Base-by-base conservation (phyloP, 805 yeast species). In the Yarrowia osloensis region DNA sequence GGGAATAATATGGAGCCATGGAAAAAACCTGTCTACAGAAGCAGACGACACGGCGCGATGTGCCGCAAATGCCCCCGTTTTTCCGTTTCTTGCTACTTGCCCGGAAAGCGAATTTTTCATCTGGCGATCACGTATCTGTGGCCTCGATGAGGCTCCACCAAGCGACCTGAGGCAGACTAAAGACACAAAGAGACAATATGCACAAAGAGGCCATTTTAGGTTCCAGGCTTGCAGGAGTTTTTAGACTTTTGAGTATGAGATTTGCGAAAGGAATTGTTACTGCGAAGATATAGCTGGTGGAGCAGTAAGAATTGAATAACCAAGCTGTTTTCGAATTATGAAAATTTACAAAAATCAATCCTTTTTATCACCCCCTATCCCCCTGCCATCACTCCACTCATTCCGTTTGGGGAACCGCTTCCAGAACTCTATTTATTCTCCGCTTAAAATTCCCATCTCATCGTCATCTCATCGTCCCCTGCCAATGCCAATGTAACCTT, bases 381-480 rank as follows among this genome's bases (percentile, higher is more conserved):
- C 33, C 22, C 17, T 17, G 13, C 5, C 26, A 13, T 29, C 37
- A 17, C 24, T 11, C 22, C 17, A 47, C 39, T 26, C 40, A 33
- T 50, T 31, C 40, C 57, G 15, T 8, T 24, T 37, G 11, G 9
- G 31, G 44, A 24, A 31, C 40, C 22, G 42, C 57, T 24, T 28
- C 52, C 54, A n/a, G 11, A 54, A 54, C 61, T n/a, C 31, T 54
- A 37, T 35, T 37, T 24, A 31, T 37, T n/a, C 37, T 57, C 63
- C 63, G 63, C 63, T 54, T 54, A 54, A 54, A 54, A 35, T 37
- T 54, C 63, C 63, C 63, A 57, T 57, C 63, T 57, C 63, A 57
- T 57, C 63, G 62, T 39, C 63, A 57, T 57, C 63, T 40, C 63
- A 57, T 57, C 63, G 63, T 57, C 49, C 63, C 63, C 49, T 57